Evolutionary conservation across 495 filamentous ascomycete genomes (phyloP), one percentile per base, ranked within the genome.

Genomic region (Daldinia grandis): DNA sequence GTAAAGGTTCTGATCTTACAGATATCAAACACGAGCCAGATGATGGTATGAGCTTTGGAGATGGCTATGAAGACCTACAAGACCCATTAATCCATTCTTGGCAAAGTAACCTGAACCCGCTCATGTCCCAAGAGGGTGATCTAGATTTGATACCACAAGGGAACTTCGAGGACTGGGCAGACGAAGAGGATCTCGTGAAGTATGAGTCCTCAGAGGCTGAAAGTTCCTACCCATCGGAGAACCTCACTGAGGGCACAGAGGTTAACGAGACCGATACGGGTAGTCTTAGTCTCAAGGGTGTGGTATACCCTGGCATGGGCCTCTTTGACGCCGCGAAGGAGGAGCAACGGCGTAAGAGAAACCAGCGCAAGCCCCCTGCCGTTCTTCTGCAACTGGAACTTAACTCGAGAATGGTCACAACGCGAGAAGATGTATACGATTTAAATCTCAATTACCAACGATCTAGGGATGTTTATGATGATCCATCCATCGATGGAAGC

Each of bases 251-350:
- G 24, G 47, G 64, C 21, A 72, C 62, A 0, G 78, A 81, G 27
- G 64, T 68, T 1, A 47, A 50, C 4, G 78, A 79, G 17, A 74
- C 74, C 14, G 81, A 78, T 59, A 78, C 75, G 37, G 79, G 81
- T 27, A 57, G 68, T 59, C 78, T 77, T 56, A 83, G 82, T 74
- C 81, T 97, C 64, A 97, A 97, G 77, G 94, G 94, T 0, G 78
- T 92, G 7, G 76, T 86, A 51, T 96, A 88, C 84, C 91, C 91
- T 4, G 94, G 94, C 8, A 97, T 97, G 94, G 88, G 90, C 58
- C 79, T 95, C 19, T 97, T 96, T 73, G 94, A 97, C 75, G 90
- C 93, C 10, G 94, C 94, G 7, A 92, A 88, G 1, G 83, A 88
- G 58, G 86, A 91, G 53, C 91, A 91, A 83, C 90, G 90, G 73